Percentiles rank a stretch among this genome's conserved stretches.
Conservation (phyloP, 78 protist species). For the Corallochytrium limacisporum region DNA sequence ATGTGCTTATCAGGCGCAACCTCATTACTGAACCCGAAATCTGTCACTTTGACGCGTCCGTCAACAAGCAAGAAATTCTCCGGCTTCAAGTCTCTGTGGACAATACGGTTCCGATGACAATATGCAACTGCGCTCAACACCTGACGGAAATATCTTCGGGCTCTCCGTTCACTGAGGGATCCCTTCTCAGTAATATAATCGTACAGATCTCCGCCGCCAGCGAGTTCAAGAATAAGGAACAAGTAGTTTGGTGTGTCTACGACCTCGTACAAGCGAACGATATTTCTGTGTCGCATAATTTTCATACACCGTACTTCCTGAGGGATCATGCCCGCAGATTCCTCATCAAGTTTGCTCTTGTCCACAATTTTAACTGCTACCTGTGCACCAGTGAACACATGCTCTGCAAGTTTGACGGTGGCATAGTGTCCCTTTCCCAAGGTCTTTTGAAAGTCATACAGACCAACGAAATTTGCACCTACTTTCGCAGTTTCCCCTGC, state of each 20-base stretch:
- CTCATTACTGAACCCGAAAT: constrained; percentile 30
- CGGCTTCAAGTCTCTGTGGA: constrained; percentile 30
- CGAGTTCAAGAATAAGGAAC: constrained; percentile 44
- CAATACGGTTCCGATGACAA: constrained; percentile 22
- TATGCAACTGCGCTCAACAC: constrained; percentile 29
- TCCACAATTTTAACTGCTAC: constrained; percentile 54
- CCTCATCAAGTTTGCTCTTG: constrained; percentile 30
- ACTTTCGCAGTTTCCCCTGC: too few relatives aligned
- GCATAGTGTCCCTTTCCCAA: constrained; percentile 20
- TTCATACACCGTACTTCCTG: constrained; percentile 34
- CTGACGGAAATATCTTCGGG: constrained; percentile 37
- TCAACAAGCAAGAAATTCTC: constrained; percentile 4
- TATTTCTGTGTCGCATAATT: constrained; percentile 31
- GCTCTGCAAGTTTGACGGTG: constrained; percentile 11
- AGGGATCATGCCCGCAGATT: constrained; percentile 25
- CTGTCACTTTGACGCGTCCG: constrained; percentile 1
- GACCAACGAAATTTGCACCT: constrained; percentile 21
- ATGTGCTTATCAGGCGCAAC: constrained; percentile 10
- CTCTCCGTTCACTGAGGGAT: constrained; percentile 23
- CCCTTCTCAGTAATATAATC: constrained; percentile 1
- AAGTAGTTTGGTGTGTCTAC: constrained; percentile 35
- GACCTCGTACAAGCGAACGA: constrained; percentile 35
- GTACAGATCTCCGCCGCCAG: constrained; percentile 39
- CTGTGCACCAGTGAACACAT: constrained; percentile 8
- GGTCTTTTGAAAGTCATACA: constrained; percentile 12